These are phyloP conservation scores for Scedosporium boydii DNA, from an alignment of 2,329 filamentous ascomycete species.

Conservation along the genomic window DNA sequence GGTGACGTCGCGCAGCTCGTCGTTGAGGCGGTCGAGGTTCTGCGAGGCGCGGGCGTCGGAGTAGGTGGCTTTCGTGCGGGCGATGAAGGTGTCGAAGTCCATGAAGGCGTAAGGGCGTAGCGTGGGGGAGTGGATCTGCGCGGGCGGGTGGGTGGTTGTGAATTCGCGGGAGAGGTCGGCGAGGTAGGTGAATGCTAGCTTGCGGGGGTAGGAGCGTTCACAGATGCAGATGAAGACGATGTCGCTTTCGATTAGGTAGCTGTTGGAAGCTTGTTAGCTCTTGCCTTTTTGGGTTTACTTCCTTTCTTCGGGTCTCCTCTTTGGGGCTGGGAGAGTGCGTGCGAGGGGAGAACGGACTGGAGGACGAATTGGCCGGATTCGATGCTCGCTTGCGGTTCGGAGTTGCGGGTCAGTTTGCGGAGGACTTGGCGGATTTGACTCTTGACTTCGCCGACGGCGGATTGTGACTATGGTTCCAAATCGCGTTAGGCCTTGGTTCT, in stretches of 20 bases:
- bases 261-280: conserved; percentile 21
- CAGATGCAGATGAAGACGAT: conserved; percentile 91
- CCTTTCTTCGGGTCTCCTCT: not conserved
- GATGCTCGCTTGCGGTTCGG: conserved; percentile 84
- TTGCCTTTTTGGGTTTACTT: not conserved
- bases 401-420: conserved; percentile 77
- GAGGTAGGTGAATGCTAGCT: conserved; percentile 97
- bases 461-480: conserved; percentile 39
- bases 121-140: conserved; percentile 62
- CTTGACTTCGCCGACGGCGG: conserved; percentile 79
- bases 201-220: conserved; percentile 89
- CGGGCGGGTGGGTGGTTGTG: conserved; percentile 66
- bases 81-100: conserved; percentile 96
- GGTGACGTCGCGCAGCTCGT: conserved; percentile 94
- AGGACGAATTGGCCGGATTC: conserved; percentile 74
- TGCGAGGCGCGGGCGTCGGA: conserved; percentile 83
- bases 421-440: conserved; percentile 83
- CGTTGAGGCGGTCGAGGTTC: conserved; percentile 91
- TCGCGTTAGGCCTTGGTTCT: not conserved
- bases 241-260: conserved; percentile 75
- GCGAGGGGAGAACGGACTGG: conserved; percentile 51
- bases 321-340: not conserved
- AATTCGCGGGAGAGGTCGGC: conserved; percentile 88
- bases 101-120: conserved; percentile 93
- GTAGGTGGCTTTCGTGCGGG: conserved; percentile 86